Base-by-base conservation (phyloP, 306 rosid genomes). In the Cucurbita maxima region DNA sequence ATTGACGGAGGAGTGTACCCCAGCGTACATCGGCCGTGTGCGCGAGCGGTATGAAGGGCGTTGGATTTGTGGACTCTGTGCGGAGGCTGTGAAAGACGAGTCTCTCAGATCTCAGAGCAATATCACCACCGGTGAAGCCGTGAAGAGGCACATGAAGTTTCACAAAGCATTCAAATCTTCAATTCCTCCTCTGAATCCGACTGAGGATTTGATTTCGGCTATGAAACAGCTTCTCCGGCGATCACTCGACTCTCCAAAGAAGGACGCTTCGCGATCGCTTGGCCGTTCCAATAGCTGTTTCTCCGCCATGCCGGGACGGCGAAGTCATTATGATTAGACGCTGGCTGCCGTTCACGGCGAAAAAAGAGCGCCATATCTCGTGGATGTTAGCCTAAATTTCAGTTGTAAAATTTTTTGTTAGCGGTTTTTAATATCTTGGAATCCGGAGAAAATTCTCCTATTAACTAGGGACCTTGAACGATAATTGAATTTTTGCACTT, bases 11-110 rank as follows among this genome's bases (percentile, higher is more conserved):
- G 96, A 94, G 76, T 94, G 97, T 75, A 94, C 97, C 19, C 73
- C 50, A 7, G 78, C 79, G 7, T 90, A 94, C 80, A 87, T 93
- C 47, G 71, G 74, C 0, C 76, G 83, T 0, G 96, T 88, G 51
- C 76, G 76, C 19, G 96, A 89, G 81, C 72, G 84, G 68, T 85
- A 85, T 19, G 83, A 80, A 3, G 97, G 92, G 0, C 82, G 84
- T 9, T 94, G 97, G 97, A 80, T 94, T 50, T 94, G 98, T 5
- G 97, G 98, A 15, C 84, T 90, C 1, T 94, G 97, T 19, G 61
- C 83, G 0, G 94, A 86, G 77, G 98, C 92, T 1, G 91, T 94
- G 79, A 86, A 89, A 41, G 88, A 90, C 55, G 89, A 87, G 60
- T 50, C 43, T 3, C 38, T 75, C n/a, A 82, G 86, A 75, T 79